Evolutionary conservation across 2,329 filamentous ascomycete genomes (phyloP), one percentile per base, ranked within the genome.

Genomic region (Alternaria burnsii): DNA sequence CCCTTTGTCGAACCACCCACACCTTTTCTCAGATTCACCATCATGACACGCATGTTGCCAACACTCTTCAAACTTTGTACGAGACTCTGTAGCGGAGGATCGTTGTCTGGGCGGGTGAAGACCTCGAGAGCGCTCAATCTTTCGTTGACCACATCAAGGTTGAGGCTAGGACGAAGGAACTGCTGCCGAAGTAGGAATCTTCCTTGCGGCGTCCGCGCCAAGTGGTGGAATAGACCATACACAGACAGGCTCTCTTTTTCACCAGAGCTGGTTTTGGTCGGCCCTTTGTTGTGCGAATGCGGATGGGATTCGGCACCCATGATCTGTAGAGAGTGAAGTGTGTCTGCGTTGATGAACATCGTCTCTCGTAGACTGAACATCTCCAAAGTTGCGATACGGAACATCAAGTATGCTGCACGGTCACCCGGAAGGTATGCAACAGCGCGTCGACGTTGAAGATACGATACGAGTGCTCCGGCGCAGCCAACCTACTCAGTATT

Each of bases 241-340:
- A 97, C 81, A 0, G 92, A 98, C 1, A 95, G 83, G 16, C 88
- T 91, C 79, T 97, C 93, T 76, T 94, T 97, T 1, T 86, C 85
- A 20, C 86, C 89, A 1, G 85, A 87, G 26, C 82, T 84, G 30
- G 83, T 83, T 65, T 82, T 86, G 7, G 84, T 86, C 3, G 88
- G 87, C 0, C 91, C 91, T 79, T 91, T 89, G 68, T 89, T 91
- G 63, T 94, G 91, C 48, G 87, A 89, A 71, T 93, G 93, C 5
- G 92, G 94, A 76, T 97, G 93, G 11, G 87, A 87, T 75, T 97
- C 94, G 1, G 90, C 88, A 56, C 91, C 89, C 26, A 97, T 83
- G 28, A 99, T 92, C 70, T 97, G 94, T 9, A 99, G 84, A 1
- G 93, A 93, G 14, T 87, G 79, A 42, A 98, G 81, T 0, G 94